These are phyloP conservation scores for Mycena pura DNA, from an alignment of 768 basidiomycete species.

Conservation along the genomic window DNA sequence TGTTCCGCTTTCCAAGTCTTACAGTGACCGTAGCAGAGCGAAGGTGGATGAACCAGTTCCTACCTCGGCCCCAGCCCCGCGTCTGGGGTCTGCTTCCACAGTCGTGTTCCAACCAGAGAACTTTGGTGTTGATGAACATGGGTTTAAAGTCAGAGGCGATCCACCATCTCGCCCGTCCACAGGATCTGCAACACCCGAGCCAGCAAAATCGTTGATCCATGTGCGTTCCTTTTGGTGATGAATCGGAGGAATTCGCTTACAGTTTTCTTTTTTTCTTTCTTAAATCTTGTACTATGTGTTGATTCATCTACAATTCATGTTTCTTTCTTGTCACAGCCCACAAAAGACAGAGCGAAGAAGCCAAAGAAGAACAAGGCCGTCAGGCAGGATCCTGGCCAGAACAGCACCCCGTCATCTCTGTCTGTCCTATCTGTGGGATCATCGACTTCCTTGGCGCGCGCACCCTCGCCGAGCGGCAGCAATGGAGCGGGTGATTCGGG, in stretches of 20 bases:
- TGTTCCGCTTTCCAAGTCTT: constrained; percentile 19
- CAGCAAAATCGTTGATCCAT: constrained; percentile 78
- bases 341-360: constrained; percentile 75
- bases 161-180: constrained; percentile 30
- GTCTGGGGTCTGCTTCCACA: constrained; percentile 79
- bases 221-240: constrained; percentile 79
- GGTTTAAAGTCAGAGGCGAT: constrained; percentile 43
- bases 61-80: constrained; percentile 42
- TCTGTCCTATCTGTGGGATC: not conserved
- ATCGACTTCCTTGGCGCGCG: not conserved
- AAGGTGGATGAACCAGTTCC: constrained; percentile 32
- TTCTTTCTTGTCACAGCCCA: constrained; percentile 58
- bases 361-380: constrained; percentile 56
- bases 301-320: constrained; percentile 37
- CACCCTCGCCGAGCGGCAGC: not conserved
- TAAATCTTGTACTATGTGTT: constrained; percentile 7
- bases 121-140: constrained; percentile 53
- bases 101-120: constrained; percentile 60
- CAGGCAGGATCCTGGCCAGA: not conserved
- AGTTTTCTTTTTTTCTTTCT: constrained; percentile 21
- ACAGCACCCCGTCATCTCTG: not conserved
- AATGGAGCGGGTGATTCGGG: not conserved
- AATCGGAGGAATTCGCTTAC: constrained; percentile 53
- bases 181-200: constrained; percentile 44
- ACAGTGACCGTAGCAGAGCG: constrained; percentile 23